Percentiles rank a stretch among this genome's conserved stretches.
These are phyloP conservation scores for Paraphaeosphaeria sporulosa DNA, from an alignment of 2,329 filamentous ascomycete genomes.

Conservation along the genomic window DNA sequence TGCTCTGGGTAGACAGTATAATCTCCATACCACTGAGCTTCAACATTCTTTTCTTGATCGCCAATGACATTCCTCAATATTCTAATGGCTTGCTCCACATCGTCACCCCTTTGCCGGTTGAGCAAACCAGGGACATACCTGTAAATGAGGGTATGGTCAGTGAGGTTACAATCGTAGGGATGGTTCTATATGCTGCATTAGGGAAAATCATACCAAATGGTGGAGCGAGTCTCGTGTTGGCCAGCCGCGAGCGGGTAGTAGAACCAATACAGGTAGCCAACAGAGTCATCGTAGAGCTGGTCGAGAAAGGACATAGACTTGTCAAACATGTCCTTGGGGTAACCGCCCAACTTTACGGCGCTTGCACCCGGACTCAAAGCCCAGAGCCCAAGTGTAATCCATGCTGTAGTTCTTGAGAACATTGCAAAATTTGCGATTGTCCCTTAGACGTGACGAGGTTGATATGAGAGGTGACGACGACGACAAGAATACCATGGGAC, in stretches of 20 bases:
- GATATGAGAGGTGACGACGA: too few species aligned
- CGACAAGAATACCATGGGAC: background rate
- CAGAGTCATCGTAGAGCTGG: conserved; percentile 8
- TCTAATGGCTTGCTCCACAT: conserved; percentile 60
- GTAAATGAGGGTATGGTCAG: too few species aligned
- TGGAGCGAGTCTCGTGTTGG: conserved; percentile 35
- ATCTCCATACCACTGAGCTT: conserved; percentile 15
- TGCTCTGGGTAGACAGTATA: conserved; percentile 29
- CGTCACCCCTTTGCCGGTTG: conserved; percentile 60
- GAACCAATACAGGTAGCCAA: conserved; percentile 10
- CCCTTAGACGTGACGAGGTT: background rate
- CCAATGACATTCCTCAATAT: conserved; percentile 57
- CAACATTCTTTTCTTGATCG: conserved; percentile 13
- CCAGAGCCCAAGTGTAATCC: background rate
- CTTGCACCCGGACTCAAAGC: background rate
- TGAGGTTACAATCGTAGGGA: too few species aligned
- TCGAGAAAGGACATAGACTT: conserved; percentile 12
- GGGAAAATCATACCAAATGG: conserved; percentile 57
- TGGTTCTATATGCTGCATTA: too few species aligned
- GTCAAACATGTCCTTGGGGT: conserved; percentile 10
- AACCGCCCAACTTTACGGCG: conserved; percentile 4
- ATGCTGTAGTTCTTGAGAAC: background rate
- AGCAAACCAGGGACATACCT: conserved; percentile 62
- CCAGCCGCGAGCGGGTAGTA: conserved; percentile 10
- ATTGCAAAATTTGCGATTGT: background rate